Evolutionary conservation across 2,329 filamentous ascomycete species (phyloP).

Genomic region (Paraconiothyrium brasiliense): DNA sequence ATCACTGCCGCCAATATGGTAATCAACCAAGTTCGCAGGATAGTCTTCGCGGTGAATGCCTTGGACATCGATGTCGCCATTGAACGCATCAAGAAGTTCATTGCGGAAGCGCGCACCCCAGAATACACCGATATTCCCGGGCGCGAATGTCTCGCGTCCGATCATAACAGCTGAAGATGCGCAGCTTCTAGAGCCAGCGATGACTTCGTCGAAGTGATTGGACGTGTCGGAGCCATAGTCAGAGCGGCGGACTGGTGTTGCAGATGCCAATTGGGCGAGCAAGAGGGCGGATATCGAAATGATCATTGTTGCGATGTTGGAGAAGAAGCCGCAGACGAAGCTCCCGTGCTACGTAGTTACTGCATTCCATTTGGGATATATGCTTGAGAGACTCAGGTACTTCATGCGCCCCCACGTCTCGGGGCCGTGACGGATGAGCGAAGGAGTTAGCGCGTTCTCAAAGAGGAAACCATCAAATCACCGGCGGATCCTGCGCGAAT

Average conservation of each 20-base stretch:
- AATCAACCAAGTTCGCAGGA: background rate
- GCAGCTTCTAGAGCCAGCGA: background rate
- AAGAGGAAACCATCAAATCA: background rate
- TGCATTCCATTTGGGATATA: background rate
- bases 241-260: background rate
- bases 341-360: background rate
- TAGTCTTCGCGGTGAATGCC: conserved; percentile 1
- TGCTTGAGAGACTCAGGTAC: background rate
- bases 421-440: background rate
- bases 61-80: background rate
- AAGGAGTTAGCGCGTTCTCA: background rate
- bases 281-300: background rate
- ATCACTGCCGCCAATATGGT: background rate
- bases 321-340: background rate
- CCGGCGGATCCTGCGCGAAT: background rate
- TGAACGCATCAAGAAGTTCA: background rate
- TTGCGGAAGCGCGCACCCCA: conserved; percentile 1
- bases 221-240: background rate
- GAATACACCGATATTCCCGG: background rate
- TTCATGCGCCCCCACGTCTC: background rate
- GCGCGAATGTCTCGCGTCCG: background rate
- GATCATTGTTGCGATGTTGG: background rate
- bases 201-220: background rate
- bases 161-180: background rate
- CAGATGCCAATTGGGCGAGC: background rate